Conservation (phyloP, 805 yeast species). For the Isabelozyma gotoi region DNA sequence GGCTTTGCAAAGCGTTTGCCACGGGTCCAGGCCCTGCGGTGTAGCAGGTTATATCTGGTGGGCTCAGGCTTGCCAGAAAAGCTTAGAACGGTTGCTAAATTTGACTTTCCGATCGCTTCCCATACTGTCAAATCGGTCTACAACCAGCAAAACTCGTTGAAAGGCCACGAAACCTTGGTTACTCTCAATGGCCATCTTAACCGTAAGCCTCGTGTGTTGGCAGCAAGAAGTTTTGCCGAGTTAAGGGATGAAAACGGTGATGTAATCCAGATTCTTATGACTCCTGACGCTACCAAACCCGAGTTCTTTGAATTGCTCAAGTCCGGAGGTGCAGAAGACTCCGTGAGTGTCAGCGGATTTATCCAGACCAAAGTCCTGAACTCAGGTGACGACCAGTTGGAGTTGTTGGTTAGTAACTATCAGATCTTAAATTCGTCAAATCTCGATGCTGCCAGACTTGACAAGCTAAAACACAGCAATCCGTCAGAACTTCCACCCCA, state of each 20-base stretch:
- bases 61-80: constrained; percentile 18
- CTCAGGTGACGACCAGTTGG: constrained; percentile 44
- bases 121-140: constrained; percentile 15
- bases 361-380: constrained; percentile 37
- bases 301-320: constrained; percentile 39
- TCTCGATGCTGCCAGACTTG: constrained; percentile 66
- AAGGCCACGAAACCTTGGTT: constrained; percentile 23
- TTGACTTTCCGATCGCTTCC: constrained; percentile 36
- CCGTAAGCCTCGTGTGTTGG: constrained; percentile 66
- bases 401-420: constrained; percentile 51
- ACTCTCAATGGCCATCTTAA: constrained; percentile 83
- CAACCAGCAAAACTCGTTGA: background rate
- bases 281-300: constrained; percentile 41
- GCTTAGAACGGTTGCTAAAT: constrained; percentile 23
- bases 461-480: constrained; percentile 48
- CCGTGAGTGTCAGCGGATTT: constrained; percentile 63
- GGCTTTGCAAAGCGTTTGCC: too few relatives aligned
- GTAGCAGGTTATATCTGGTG: background rate
- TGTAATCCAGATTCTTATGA: constrained; percentile 48
- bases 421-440: constrained; percentile 64
- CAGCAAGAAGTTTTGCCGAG: constrained; percentile 70
- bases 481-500: constrained; percentile 72
- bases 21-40: too few relatives aligned
- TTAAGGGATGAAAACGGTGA: constrained; percentile 76
- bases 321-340: constrained; percentile 67